phyloP scores from a whole-genome alignment of 495 filamentous ascomycete species.

The Pyrenula massariospora region DNA sequence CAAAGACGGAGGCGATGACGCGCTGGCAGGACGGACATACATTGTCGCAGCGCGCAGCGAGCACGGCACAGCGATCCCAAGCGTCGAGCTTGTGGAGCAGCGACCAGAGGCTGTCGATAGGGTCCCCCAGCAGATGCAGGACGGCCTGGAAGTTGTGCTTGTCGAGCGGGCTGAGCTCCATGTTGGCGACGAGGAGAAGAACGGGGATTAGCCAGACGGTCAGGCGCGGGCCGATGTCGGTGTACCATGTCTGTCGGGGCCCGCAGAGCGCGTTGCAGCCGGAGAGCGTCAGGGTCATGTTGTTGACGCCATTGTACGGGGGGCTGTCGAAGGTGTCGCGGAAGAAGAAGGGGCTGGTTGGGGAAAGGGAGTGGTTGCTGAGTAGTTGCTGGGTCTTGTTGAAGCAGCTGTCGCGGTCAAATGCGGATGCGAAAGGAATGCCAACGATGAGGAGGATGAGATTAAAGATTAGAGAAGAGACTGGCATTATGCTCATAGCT shows the following conservation, averaged over 20 bases:
- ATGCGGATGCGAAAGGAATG: background rate
- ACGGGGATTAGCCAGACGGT: slow-evolving; percentile 19
- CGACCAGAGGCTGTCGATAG: slow-evolving; percentile 18
- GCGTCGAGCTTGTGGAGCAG: slow-evolving; percentile 15
- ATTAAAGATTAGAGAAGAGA: background rate
- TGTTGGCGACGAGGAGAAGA: slow-evolving; percentile 16
- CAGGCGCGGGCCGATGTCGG: slow-evolving; percentile 7
- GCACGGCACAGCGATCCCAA: slow-evolving; percentile 13
- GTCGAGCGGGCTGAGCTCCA: slow-evolving; percentile 17
- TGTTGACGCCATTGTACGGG: background rate
- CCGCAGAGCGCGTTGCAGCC: slow-evolving; percentile 5
- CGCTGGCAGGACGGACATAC: slow-evolving; percentile 3
- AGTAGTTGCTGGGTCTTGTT: background rate
- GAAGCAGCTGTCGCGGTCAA: background rate
- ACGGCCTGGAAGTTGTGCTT: slow-evolving; percentile 15
- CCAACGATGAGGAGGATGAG: background rate
- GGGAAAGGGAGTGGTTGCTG: background rate
- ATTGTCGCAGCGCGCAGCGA: slow-evolving; percentile 3
- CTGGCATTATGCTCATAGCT: background rate
- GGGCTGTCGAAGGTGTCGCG: background rate
- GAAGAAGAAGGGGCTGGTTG: background rate
- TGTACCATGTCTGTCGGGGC: slow-evolving; percentile 1
- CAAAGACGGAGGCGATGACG: slow-evolving; percentile 11
- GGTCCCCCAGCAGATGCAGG: slow-evolving; percentile 20
- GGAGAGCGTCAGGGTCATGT: slow-evolving; percentile 3